These are phyloP conservation scores for Fragaria vesca DNA, from an alignment of 306 rosid genomes.

Conservation along the genomic window DNA sequence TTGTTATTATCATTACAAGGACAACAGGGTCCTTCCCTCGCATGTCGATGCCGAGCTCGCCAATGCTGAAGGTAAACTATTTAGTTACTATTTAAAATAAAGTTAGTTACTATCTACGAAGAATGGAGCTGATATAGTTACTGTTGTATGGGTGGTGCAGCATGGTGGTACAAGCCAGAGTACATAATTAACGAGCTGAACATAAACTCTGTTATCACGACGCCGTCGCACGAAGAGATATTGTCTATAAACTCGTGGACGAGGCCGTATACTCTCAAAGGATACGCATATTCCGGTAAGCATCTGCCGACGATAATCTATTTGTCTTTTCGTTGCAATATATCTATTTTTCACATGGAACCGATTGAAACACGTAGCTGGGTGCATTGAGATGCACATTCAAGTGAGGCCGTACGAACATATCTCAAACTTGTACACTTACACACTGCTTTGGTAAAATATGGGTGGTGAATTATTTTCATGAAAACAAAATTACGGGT, in stretches of 20 bases:
- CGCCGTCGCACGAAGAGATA: constrained; percentile 80
- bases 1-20: constrained; percentile 56
- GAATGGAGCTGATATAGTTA: not conserved
- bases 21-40: constrained; percentile 76
- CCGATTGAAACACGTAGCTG: not conserved
- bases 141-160: constrained; percentile 32
- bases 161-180: constrained; percentile 95
- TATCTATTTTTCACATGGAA: not conserved
- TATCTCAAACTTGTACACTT: no score
- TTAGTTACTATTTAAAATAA: not conserved
- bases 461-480: not conserved
- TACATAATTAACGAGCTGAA: constrained; percentile 74
- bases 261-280: constrained; percentile 55
- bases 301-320: not conserved
- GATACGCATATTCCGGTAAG: constrained; percentile 89
- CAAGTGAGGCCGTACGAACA: no score
- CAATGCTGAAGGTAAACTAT: constrained; percentile 52
- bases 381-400: not conserved
- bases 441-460: not conserved
- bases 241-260: constrained; percentile 77
- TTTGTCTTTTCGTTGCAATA: not conserved
- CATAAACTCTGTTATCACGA: constrained; percentile 82
- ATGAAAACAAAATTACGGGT: not conserved
- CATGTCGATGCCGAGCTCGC: constrained; percentile 83
- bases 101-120: no score